A percentile compares a stretch with the other conserved stretches of the same genome.
These are phyloP conservation scores for Neurospora sp. DNA, from an alignment of 495 filamentous ascomycete genomes.

Conservation along the genomic window DNA sequence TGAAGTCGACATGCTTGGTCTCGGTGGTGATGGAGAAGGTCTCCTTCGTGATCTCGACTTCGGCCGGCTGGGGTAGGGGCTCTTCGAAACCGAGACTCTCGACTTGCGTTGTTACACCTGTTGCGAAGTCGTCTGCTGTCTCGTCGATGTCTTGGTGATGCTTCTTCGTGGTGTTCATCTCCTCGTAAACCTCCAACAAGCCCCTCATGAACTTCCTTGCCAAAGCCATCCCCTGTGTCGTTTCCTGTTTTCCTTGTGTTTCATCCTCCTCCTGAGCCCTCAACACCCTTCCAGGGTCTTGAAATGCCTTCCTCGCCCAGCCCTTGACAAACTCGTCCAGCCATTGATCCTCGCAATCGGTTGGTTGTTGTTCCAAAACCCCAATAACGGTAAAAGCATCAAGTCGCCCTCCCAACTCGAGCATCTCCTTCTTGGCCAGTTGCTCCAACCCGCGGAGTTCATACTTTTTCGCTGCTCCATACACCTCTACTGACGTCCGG, in stretches of 20 bases:
- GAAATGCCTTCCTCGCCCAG: background rate
- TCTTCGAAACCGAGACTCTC: background rate
- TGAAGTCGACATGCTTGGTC: background rate
- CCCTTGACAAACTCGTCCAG: background rate
- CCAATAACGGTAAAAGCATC: background rate
- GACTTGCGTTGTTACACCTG: background rate
- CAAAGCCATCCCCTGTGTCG: background rate
- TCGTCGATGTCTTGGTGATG: background rate
- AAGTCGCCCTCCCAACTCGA: background rate
- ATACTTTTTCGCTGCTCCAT: conserved; percentile 3
- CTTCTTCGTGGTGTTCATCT: background rate
- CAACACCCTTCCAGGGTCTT: background rate
- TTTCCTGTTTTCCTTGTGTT: background rate
- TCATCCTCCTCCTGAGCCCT: background rate
- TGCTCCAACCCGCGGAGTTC: conserved; percentile 9
- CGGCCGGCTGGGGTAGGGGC: background rate
- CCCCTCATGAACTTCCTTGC: background rate
- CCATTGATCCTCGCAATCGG: background rate
- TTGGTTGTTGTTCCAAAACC: background rate
- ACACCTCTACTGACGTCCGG: conserved; percentile 7
- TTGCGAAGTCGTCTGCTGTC: background rate
- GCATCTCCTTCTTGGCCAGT: conserved; percentile 6
- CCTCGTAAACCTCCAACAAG: background rate
- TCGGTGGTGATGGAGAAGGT: background rate
- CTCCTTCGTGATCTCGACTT: background rate